Percentiles rank a stretch among this genome's conserved stretches.
Evolutionary conservation across 352 stramenopile genomes (phyloP).

Genomic region (Aphanomyces euteiches): DNA sequence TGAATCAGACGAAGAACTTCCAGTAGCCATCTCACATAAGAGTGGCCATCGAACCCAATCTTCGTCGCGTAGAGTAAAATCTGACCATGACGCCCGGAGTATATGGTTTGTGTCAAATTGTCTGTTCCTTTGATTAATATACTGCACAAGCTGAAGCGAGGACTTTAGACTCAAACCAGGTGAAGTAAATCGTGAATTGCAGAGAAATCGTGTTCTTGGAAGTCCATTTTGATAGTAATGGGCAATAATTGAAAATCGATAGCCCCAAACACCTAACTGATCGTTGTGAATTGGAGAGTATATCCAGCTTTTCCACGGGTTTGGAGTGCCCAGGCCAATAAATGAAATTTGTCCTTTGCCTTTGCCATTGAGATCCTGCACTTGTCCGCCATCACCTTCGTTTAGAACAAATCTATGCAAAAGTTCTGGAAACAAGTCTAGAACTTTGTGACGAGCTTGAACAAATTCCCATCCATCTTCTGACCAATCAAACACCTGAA

Average conservation of each 20-base stretch:
- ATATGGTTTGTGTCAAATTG: slow-evolving; percentile 49
- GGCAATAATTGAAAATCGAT: slow-evolving; percentile 66
- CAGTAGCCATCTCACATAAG: slow-evolving; percentile 55
- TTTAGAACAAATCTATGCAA: slow-evolving; percentile 61
- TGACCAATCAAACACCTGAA: slow-evolving; percentile 55
- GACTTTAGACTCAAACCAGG: background rate
- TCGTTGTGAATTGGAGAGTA: slow-evolving; percentile 25
- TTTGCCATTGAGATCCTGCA: slow-evolving; percentile 40
- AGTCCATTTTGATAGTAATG: slow-evolving; percentile 44
- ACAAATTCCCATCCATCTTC: slow-evolving; percentile 50
- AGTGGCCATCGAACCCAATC: slow-evolving; percentile 68
- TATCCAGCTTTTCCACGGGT: slow-evolving; percentile 23
- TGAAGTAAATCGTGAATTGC: background rate
- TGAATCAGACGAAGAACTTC: slow-evolving; percentile 16
- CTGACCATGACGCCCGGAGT: slow-evolving; percentile 51
- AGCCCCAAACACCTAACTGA: slow-evolving; percentile 46
- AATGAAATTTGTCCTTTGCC: background rate
- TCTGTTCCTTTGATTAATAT: slow-evolving; percentile 64
- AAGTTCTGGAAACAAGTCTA: slow-evolving; percentile 48
- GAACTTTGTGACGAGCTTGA: slow-evolving; percentile 54
- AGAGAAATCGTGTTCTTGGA: slow-evolving; percentile 11
- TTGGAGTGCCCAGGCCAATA: background rate
- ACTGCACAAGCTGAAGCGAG: slow-evolving; percentile 60
- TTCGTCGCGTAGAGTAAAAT: slow-evolving; percentile 54
- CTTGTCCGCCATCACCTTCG: slow-evolving; percentile 43